Evolutionary conservation across 768 basidiomycete species (phyloP).

Genomic region (Peribolospora baueri): DNA sequence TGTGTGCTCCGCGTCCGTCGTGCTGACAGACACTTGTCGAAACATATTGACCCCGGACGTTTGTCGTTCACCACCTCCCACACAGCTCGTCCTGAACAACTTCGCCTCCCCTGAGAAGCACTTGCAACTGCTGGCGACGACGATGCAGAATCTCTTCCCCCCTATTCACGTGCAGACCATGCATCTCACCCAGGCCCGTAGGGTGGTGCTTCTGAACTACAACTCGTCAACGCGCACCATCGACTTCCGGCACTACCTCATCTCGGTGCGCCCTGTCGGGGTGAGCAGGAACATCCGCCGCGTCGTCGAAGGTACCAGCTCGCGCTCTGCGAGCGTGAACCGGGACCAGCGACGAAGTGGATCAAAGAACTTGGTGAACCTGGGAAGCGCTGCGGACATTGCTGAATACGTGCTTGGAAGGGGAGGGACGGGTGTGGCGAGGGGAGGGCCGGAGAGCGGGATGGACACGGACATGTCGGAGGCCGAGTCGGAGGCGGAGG

Average conservation of each 20-base stretch:
- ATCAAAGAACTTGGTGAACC: conserved; percentile 32
- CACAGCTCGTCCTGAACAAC: conserved; percentile 62
- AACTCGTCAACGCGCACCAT: conserved; percentile 62
- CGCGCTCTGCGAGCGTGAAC: neutral
- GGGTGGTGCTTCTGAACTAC: conserved; percentile 81
- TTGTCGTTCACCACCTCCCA: neutral
- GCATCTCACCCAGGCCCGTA: conserved; percentile 64
- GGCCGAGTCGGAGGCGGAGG: conserved; percentile 57
- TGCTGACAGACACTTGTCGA: neutral
- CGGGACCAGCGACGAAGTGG: conserved; percentile 1
- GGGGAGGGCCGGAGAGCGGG: conserved; percentile 24
- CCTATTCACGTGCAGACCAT: conserved; percentile 41
- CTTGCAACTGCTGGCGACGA: conserved; percentile 72
- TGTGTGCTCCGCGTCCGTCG: neutral
- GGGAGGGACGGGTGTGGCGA: conserved; percentile 21
- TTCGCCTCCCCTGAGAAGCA: conserved; percentile 64
- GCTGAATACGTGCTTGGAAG: conserved; percentile 75
- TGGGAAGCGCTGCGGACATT: conserved; percentile 76
- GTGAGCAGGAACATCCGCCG: conserved; percentile 74
- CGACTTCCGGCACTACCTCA: conserved; percentile 82
- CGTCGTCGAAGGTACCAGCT: conserved; percentile 41
- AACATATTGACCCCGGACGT: neutral
- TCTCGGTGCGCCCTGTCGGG: conserved; percentile 83
- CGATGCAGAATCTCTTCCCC: conserved; percentile 89
- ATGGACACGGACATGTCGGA: conserved; percentile 24